These are phyloP conservation scores for Aspergillus panamensis DNA, from an alignment of 495 filamentous ascomycete species.

Conservation along the genomic window DNA sequence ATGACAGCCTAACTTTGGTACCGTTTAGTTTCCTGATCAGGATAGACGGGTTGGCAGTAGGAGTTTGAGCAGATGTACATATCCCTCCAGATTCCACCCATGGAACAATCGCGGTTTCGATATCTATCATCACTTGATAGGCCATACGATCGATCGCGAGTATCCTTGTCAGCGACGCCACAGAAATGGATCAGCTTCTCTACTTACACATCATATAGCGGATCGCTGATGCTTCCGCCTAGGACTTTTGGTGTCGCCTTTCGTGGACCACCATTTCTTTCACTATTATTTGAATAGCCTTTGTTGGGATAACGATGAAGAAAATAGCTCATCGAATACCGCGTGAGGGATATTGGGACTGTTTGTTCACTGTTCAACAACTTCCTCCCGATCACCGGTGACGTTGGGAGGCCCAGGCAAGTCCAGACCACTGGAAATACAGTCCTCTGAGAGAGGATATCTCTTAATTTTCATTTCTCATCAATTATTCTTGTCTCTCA, in stretches of 20 bases:
- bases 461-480: background rate
- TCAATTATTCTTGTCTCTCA: background rate
- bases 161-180: background rate
- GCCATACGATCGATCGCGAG: background rate
- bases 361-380: no score
- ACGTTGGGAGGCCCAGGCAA: no score
- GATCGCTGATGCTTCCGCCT: background rate
- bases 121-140: background rate
- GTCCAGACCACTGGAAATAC: no score
- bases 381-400: no score
- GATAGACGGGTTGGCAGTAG: background rate
- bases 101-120: background rate
- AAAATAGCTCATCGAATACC: no score
- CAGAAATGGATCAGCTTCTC: slow-evolving; percentile 2
- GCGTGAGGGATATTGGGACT: no score
- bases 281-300: background rate
- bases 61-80: background rate
- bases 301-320: background rate
- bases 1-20: slow-evolving; percentile 1
- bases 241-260: background rate
- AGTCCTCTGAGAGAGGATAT: background rate
- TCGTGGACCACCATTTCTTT: background rate
- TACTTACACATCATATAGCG: slow-evolving; percentile 7
- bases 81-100: background rate
- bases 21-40: background rate